phyloP scores from a whole-genome alignment of 2,329 filamentous ascomycete species.

The Aspergillus carbonarius region DNA sequence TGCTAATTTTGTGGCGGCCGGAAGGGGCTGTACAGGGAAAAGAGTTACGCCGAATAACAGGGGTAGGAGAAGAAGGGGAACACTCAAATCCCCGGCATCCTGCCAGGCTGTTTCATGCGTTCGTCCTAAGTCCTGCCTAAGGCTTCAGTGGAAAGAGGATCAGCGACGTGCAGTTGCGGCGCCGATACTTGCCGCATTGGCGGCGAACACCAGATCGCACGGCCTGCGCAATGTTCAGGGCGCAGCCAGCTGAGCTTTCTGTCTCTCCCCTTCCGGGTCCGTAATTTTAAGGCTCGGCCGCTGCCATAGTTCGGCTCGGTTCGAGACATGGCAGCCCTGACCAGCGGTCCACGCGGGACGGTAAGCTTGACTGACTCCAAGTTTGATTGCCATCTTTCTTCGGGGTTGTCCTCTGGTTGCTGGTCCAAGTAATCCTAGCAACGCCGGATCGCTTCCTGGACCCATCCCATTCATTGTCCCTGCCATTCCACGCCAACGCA shows the following conservation, averaged over 20 bases:
- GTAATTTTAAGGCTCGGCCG: conserved; percentile 7
- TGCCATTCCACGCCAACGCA: not conserved
- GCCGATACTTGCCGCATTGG: conserved; percentile 9
- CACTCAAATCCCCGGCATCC: conserved; percentile 2
- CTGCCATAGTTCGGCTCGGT: conserved; percentile 14
- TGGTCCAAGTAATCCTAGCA: not conserved
- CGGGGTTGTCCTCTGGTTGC: not conserved
- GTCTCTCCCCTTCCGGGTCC: not conserved
- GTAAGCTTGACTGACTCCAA: conserved; percentile 5
- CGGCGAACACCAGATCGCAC: conserved; percentile 3
- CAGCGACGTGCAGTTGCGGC: conserved; percentile 4
- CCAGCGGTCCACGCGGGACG: conserved; percentile 11
- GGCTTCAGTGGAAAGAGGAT: conserved; percentile 12
- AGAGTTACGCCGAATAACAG: not conserved
- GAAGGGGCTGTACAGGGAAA: conserved; percentile 7
- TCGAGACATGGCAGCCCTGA: conserved; percentile 14
- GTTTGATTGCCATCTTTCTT: not conserved
- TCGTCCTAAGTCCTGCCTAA: conserved; percentile 1
- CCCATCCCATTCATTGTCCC: not conserved
- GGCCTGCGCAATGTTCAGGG: not conserved
- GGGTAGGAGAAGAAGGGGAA: not conserved
- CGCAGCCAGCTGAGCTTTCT: not conserved
- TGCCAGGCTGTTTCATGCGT: conserved; percentile 8
- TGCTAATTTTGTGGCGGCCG: conserved; percentile 5
- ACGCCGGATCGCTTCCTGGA: not conserved